These are phyloP conservation scores for Trichothecium sympodiale DNA, from an alignment of 2,329 filamentous ascomycete genomes.

Conservation along the genomic window DNA sequence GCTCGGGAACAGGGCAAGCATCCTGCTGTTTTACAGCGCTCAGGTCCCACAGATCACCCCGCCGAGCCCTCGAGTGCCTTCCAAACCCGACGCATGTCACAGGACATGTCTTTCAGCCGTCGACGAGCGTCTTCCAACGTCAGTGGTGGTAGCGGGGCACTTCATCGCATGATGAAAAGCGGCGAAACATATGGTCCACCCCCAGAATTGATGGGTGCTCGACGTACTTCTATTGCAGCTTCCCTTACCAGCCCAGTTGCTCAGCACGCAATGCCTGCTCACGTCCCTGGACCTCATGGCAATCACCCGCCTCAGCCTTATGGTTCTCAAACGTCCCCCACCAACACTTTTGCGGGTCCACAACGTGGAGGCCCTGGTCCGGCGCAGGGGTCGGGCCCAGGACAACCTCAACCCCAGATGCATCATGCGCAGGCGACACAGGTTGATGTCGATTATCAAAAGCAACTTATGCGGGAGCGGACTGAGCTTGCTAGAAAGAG, in stretches of 20 bases:
- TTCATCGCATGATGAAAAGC: slow-evolving; percentile 40
- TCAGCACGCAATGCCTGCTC: slow-evolving; percentile 16
- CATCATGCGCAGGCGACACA: slow-evolving; percentile 19
- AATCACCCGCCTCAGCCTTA: slow-evolving; percentile 15
- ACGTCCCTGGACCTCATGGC: slow-evolving; percentile 13
- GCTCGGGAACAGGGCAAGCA: slow-evolving; percentile 62
- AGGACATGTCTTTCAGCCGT: slow-evolving; percentile 59
- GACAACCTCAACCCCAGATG: slow-evolving; percentile 16
- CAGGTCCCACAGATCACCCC: slow-evolving; percentile 51
- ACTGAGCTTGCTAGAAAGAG: slow-evolving; percentile 60
- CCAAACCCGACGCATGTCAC: slow-evolving; percentile 61
- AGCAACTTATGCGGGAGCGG: slow-evolving; percentile 62
- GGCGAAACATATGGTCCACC: slow-evolving; percentile 29
- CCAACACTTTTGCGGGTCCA: slow-evolving; percentile 26
- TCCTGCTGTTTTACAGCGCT: slow-evolving; percentile 69
- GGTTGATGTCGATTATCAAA: slow-evolving; percentile 50
- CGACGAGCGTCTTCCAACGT: slow-evolving; percentile 84
- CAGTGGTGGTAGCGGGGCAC: slow-evolving; percentile 70
- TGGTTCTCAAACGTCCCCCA: slow-evolving; percentile 30
- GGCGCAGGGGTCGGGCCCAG: background rate
- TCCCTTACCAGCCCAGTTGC: slow-evolving; percentile 40
- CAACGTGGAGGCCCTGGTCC: slow-evolving; percentile 15
- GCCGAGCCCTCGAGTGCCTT: slow-evolving; percentile 81
- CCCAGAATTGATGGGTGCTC: slow-evolving; percentile 30
- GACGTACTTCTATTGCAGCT: slow-evolving; percentile 37